A percentile compares a stretch with the other conserved stretches of the same genome.
phyloP scores from a whole-genome alignment of 179 eudicot genomes.

The Drosera spatulata region DNA sequence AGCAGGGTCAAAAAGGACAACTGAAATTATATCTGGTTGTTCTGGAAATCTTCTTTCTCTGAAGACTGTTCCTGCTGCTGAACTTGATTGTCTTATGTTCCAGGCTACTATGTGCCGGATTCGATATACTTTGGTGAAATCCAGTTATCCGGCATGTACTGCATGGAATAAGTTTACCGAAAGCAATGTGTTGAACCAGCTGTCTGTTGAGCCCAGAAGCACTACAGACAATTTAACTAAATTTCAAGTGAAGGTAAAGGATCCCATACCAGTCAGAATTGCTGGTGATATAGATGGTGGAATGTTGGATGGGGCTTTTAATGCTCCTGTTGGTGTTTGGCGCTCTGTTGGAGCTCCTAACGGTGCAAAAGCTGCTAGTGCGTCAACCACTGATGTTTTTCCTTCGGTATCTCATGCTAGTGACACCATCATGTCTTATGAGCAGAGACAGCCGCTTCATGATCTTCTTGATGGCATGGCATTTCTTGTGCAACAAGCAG shows the following conservation, averaged over 20 bases:
- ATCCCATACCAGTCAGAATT: constrained; percentile 74
- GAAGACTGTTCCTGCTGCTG: constrained; percentile 71
- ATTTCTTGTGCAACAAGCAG: constrained; percentile 91
- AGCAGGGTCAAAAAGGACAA: constrained; percentile 23
- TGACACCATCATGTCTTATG: constrained; percentile 57
- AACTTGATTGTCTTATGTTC: constrained; percentile 78
- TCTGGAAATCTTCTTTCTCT: constrained; percentile 42
- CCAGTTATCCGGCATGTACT: constrained; percentile 28
- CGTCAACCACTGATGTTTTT: constrained; percentile 37
- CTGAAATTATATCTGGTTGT: constrained; percentile 27
- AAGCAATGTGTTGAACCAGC: constrained; percentile 29
- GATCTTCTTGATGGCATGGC: constrained; percentile 83
- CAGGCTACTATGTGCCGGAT: constrained; percentile 89
- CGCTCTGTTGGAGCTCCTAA: constrained; percentile 83
- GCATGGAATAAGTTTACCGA: constrained; percentile 37
- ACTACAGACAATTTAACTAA: constrained; percentile 34
- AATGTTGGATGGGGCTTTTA: constrained; percentile 56
- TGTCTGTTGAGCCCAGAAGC: constrained; percentile 48
- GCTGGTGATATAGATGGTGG: constrained; percentile 87
- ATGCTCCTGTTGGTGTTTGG: constrained; percentile 95
- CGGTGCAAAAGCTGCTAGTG: constrained; percentile 41
- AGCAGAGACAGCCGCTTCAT: constrained; percentile 70
- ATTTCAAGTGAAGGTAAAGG: constrained; percentile 77
- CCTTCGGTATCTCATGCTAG: constrained; percentile 48
- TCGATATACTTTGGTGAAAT: constrained; percentile 61